phyloP scores from a whole-genome alignment of 768 basidiomycete genomes.

The Tulasnella sp. region DNA sequence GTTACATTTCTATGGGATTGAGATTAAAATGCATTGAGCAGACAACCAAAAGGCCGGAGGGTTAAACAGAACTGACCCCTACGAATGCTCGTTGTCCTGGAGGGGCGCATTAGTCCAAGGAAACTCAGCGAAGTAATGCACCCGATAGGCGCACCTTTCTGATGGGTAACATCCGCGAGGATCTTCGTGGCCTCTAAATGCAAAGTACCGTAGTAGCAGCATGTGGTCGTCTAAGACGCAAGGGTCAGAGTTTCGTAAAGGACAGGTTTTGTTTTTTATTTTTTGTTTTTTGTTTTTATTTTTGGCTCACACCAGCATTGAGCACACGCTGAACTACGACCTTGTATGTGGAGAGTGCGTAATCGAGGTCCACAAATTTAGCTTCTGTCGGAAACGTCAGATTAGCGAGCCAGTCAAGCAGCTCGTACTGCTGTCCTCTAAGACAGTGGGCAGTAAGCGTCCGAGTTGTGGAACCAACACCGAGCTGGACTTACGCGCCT shows the following conservation, averaged over 20 bases:
- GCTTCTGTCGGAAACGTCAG: slow-evolving; percentile 85
- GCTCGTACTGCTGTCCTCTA: slow-evolving; percentile 75
- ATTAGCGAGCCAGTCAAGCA: slow-evolving; percentile 77
- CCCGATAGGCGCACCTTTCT: slow-evolving; percentile 33
- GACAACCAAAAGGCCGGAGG: background rate
- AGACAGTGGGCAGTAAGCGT: background rate
- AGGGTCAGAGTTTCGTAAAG: background rate
- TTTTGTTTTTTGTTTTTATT: no score
- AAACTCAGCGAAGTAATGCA: slow-evolving; percentile 18
- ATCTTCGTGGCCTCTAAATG: slow-evolving; percentile 72
- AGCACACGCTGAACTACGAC: slow-evolving; percentile 62
- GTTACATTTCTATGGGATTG: slow-evolving; percentile 59
- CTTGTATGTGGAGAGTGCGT: slow-evolving; percentile 58
- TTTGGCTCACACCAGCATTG: slow-evolving; percentile 66
- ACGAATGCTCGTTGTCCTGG: slow-evolving; percentile 78
- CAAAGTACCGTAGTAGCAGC: slow-evolving; percentile 79
- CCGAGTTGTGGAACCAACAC: background rate
- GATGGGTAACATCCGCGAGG: slow-evolving; percentile 63
- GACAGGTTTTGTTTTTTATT: no score
- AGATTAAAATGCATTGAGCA: slow-evolving; percentile 9
- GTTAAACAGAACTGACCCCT: slow-evolving; percentile 43
- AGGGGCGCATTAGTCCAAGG: background rate
- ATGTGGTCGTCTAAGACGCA: slow-evolving; percentile 71
- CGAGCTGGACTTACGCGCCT: slow-evolving; percentile 37
- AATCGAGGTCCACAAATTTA: slow-evolving; percentile 54